phyloP scores from a whole-genome alignment of 306 rosid genomes.

The Inga oerstediana region DNA sequence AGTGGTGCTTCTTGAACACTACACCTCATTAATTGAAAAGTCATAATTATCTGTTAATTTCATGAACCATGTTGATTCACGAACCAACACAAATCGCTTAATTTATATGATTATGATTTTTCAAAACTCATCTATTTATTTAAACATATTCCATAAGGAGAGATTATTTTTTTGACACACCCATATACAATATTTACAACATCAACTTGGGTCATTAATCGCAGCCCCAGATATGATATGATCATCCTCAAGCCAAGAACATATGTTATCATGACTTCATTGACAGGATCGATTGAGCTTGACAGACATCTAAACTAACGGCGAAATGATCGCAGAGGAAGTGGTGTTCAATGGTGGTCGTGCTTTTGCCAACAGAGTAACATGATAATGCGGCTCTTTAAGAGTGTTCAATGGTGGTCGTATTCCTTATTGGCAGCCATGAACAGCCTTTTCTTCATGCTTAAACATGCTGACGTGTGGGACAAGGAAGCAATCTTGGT shows the following conservation, averaged over 20 bases:
- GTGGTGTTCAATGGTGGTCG: constrained; percentile 3
- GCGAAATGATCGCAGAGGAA: neutral
- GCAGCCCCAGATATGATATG: neutral
- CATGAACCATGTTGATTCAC: no score
- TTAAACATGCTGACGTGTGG: neutral
- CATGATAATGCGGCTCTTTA: constrained; percentile 49
- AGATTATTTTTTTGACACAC: no score
- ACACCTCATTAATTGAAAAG: no score
- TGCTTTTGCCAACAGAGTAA: constrained; percentile 48
- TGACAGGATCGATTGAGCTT: neutral
- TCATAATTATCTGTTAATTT: no score
- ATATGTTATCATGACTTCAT: neutral
- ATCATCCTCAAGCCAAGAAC: neutral
- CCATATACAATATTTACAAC: no score
- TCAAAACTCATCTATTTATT: no score
- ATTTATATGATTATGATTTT: no score
- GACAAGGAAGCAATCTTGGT: neutral
- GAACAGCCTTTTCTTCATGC: constrained; percentile 37
- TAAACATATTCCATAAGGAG: no score
- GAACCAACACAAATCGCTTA: no score
- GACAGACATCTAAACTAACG: neutral
- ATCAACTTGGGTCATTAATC: neutral
- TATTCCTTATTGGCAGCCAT: constrained; percentile 33
- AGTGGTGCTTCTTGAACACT: no score
- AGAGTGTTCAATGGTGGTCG: constrained; percentile 32